Percentiles rank a stretch among this genome's conserved stretches.
These are phyloP conservation scores for Collybia nuda DNA, from an alignment of 768 basidiomycete genomes.

Conservation along the genomic window DNA sequence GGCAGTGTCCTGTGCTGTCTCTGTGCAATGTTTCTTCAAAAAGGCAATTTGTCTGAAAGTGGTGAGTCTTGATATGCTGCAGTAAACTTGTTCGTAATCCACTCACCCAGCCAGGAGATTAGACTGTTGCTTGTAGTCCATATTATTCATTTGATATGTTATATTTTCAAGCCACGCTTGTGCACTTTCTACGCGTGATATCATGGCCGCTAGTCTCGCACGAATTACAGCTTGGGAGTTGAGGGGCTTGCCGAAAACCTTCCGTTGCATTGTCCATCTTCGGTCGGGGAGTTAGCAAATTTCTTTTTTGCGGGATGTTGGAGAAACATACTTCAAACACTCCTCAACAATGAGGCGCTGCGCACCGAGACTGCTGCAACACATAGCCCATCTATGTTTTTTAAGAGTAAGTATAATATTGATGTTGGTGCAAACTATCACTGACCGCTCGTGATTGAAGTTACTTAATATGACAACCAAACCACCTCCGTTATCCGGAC, in stretches of 20 bases:
- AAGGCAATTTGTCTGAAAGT: conserved; percentile 65
- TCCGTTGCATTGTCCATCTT: conserved; percentile 85
- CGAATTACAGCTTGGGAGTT: conserved; percentile 86
- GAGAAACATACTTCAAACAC: conserved; percentile 45
- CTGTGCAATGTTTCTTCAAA: conserved; percentile 76
- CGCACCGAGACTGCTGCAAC: conserved; percentile 63
- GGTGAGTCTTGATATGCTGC: neutral
- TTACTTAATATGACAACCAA: conserved; percentile 39
- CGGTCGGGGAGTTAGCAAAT: conserved; percentile 20
- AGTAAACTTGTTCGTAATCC: neutral
- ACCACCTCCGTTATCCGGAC: conserved; percentile 68
- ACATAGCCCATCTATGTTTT: conserved; percentile 69
- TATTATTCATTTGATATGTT: conserved; percentile 85
- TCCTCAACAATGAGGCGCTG: conserved; percentile 61
- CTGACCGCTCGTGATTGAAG: conserved; percentile 84
- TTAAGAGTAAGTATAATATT: too few species aligned
- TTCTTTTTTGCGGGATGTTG: neutral
- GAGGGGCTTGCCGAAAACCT: conserved; percentile 88
- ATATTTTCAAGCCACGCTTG: conserved; percentile 85
- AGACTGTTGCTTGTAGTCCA: conserved; percentile 79
- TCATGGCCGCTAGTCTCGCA: conserved; percentile 85
- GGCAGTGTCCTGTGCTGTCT: conserved; percentile 76
- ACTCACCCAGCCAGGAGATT: conserved; percentile 68
- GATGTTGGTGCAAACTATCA: too few species aligned
- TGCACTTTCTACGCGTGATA: conserved; percentile 56